Conservation (phyloP, 768 basidiomycete genomes). For the Hypholoma sublateritium region DNA sequence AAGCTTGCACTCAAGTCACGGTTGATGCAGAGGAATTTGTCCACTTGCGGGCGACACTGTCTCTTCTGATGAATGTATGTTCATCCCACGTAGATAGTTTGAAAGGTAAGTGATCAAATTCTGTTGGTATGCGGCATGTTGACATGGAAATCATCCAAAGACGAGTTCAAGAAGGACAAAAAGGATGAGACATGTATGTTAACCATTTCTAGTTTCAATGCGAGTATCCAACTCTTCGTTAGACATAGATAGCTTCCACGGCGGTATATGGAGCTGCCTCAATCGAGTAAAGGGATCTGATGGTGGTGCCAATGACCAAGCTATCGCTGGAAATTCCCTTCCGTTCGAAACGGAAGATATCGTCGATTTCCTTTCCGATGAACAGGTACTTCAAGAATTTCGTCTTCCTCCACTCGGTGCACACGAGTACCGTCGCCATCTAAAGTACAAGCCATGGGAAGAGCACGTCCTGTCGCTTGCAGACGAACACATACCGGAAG, state of each 20-base stretch:
- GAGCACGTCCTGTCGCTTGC: not conserved
- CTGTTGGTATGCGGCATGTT: not conserved
- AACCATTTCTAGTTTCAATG: not conserved
- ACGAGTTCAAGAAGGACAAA: not conserved
- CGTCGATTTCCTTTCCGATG: not conserved
- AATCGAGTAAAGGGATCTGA: not conserved
- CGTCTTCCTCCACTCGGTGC: not conserved
- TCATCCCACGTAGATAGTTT: constrained; percentile 5
- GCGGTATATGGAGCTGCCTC: constrained; percentile 11
- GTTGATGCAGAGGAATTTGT: constrained; percentile 14
- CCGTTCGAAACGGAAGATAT: constrained; percentile 3
- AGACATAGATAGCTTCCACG: constrained; percentile 1
- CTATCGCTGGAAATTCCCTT: not conserved
- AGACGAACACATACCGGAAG: not conserved
- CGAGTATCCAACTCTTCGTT: not conserved
- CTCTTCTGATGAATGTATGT: not conserved
- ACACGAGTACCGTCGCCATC: not conserved
- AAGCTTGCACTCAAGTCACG: constrained; percentile 5
- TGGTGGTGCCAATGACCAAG: not conserved
- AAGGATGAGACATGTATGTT: not conserved
- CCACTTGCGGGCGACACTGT: not conserved
- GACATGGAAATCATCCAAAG: not conserved
- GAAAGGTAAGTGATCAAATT: constrained; percentile 7
- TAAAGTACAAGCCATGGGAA: constrained; percentile 12
- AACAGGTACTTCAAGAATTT: constrained; percentile 2